Base-by-base conservation (phyloP, 176 grass and related monocot species). In the Typha latifolia region DNA sequence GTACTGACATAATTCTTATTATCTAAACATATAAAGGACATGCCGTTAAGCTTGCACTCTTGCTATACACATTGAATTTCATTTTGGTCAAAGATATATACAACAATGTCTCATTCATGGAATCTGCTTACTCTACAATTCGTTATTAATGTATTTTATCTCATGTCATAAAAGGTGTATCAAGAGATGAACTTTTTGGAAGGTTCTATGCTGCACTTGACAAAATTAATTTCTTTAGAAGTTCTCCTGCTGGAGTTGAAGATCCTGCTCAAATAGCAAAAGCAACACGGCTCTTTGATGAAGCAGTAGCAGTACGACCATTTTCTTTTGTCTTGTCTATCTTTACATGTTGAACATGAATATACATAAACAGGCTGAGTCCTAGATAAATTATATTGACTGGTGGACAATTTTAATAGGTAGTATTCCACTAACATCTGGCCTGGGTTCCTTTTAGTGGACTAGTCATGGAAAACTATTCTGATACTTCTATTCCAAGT, bases 151-250 rank as follows among this genome's bases (percentile, higher is more conserved):
- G 21, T 59, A 43, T 43, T 10, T 43, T 43, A 43, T 43, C 9
- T 59, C 20, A 59, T 59, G 53, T 21, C 14, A 31, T 52, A 67
- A 70, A 10, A 83, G 66, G 72, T 69, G 43, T 74, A 62, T 70
- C 71, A 74, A 75, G 77, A 20, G 87, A 90, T 61, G 87, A 90
- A 80, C 47, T 90, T 51, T 86, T 86, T 86, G 80, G 80, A 59
- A 83, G 77, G 59, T 83, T 90, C 81, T 90, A 83, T 81, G 70
- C 80, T 49, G 74, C 73, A 49, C 87, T 90, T 64, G 87, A 86
- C 73, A 78, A 90, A 86, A 71, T 80, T 1, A 83, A 83, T 83
- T 90, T 90, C 66, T 86, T 90, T 61, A 78, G 72, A 12, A 66
- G 70, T 76, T 83, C 83, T 49, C 12, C 77, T 61, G 73, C 66